These are phyloP conservation scores for Pythium brachiatum DNA, from an alignment of 352 stramenopile species.

Conservation along the genomic window DNA sequence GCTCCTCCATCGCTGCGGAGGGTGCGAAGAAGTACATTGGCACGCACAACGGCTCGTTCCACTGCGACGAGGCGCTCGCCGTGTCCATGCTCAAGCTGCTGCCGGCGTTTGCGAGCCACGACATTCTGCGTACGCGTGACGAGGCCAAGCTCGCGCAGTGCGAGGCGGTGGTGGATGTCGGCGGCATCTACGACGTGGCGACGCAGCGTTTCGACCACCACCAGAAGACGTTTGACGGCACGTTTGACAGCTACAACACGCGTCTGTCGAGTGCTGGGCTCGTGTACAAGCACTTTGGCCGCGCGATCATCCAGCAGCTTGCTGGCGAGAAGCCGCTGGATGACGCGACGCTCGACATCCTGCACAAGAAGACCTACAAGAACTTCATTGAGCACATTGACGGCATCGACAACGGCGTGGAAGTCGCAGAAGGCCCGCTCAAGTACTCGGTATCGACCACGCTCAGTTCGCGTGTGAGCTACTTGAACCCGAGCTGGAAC, in stretches of 20 bases:
- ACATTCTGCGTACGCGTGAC: conserved; percentile 89
- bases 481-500: conserved; percentile 97
- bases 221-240: conserved; percentile 91
- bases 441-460: conserved; percentile 81
- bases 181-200: conserved; percentile 92
- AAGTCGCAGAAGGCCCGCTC: conserved; percentile 56
- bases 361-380: conserved; percentile 94
- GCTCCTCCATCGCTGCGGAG: conserved; percentile 36
- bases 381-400: conserved; percentile 98
- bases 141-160: conserved; percentile 87
- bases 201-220: conserved; percentile 96
- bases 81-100: conserved; percentile 96
- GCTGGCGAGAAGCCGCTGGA: conserved; percentile 44
- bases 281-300: conserved; percentile 98
- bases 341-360: conserved; percentile 72
- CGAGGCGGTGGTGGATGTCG: conserved; percentile 97
- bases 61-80: conserved; percentile 98
- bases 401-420: conserved; percentile 98
- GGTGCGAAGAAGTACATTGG: conserved; percentile 88
- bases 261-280: conserved; percentile 96
- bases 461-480: conserved; percentile 84
- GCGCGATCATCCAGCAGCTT: conserved; percentile 91
- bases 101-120: conserved; percentile 83
- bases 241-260: conserved; percentile 66
- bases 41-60: conserved; percentile 97